Conservation (phyloP, 1,284 basidiomycete genomes). For the Ustilago curta region DNA sequence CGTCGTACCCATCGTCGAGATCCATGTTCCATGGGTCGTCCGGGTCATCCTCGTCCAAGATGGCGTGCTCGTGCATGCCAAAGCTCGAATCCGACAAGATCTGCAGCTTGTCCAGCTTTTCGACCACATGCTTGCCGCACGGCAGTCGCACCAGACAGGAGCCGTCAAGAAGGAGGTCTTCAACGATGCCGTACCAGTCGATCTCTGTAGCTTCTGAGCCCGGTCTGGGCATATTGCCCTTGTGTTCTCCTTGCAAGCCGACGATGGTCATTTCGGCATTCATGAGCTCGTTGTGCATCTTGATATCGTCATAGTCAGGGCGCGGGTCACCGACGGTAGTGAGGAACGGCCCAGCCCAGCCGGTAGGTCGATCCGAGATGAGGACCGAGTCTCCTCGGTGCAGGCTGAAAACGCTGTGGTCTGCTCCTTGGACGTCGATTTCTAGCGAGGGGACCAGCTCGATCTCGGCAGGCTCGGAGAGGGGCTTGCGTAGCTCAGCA, state of each 20-base stretch:
- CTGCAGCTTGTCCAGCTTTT: conserved; percentile 53
- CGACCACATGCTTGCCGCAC: conserved; percentile 56
- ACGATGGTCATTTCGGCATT: conserved; percentile 31
- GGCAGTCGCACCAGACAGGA: conserved; percentile 68
- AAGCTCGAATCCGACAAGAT: conserved; percentile 46
- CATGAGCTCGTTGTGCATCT: conserved; percentile 39
- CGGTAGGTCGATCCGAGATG: conserved; percentile 76
- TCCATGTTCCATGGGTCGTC: conserved; percentile 32
- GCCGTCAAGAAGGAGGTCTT: conserved; percentile 70
- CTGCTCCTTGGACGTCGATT: conserved; percentile 81
- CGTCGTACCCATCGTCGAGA: conserved; percentile 13
- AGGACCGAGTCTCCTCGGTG: conserved; percentile 86
- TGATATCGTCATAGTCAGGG: conserved; percentile 29
- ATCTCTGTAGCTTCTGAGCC: conserved; percentile 52
- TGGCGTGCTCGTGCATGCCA: conserved; percentile 47
- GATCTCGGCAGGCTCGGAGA: conserved; percentile 62
- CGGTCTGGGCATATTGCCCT: conserved; percentile 9
- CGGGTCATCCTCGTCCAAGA: conserved; percentile 22
- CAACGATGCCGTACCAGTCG: conserved; percentile 72
- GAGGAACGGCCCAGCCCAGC: conserved; percentile 65
- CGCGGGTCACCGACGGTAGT: conserved; percentile 47
- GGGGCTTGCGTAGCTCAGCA: conserved; percentile 57
- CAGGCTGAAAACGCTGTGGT: conserved; percentile 75
- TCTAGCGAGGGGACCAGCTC: conserved; percentile 86
- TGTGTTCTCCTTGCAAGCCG: not conserved